Percentiles rank a stretch among this genome's conserved stretches.
These are phyloP conservation scores for Coelastrella sp. DNA, from an alignment of 139 green algal species.

Conservation along the genomic window DNA sequence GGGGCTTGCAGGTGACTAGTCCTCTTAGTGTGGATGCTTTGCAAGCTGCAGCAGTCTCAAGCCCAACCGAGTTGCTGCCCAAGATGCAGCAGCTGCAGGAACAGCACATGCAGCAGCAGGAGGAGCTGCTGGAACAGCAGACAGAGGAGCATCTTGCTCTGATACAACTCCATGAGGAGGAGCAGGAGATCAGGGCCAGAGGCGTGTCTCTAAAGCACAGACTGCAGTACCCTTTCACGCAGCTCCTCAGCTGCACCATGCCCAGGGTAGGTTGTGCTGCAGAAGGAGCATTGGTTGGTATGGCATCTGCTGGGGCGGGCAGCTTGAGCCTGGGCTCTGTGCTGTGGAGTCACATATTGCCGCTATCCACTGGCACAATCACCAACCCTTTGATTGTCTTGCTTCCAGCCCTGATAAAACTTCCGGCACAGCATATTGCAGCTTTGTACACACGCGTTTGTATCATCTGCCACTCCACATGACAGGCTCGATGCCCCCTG, in stretches of 20 bases:
- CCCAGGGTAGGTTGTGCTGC: constrained; percentile 45
- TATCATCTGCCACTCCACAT: no score
- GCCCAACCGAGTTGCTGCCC: background rate
- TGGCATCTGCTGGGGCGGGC: no score
- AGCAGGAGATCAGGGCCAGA: background rate
- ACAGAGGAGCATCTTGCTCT: background rate
- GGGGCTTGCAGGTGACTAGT: background rate
- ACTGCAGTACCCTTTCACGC: constrained; percentile 41
- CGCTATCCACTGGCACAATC: no score
- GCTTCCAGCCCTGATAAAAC: no score
- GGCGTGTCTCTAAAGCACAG: background rate
- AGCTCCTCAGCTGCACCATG: constrained; percentile 52
- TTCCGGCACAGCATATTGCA: no score
- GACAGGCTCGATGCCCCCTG: no score
- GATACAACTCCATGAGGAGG: constrained; percentile 22
- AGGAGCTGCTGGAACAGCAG: constrained; percentile 34
- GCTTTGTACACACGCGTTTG: no score
- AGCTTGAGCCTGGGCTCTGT: no score
- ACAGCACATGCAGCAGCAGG: constrained; percentile 42
- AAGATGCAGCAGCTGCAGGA: constrained; percentile 32
- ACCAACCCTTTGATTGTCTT: no score
- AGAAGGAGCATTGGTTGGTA: background rate
- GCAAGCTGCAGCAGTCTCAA: background rate
- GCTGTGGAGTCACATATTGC: no score
- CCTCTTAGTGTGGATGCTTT: background rate